phyloP scores from a whole-genome alignment of 208 protist species.

The Trypanosomatidae sp. region DNA sequence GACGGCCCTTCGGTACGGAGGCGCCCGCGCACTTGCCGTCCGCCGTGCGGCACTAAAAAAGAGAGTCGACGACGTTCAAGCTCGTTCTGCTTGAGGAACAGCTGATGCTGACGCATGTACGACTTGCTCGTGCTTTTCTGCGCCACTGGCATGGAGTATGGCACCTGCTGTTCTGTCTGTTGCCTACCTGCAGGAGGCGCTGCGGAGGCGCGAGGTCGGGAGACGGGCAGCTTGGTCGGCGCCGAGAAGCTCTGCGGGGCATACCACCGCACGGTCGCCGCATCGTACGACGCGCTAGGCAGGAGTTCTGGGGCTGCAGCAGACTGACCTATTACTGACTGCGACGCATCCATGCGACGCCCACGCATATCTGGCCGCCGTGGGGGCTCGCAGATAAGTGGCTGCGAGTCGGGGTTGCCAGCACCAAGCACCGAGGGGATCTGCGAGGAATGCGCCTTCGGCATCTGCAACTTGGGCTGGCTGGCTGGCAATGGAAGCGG shows the following conservation, averaged over 20 bases:
- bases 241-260: conserved; percentile 13
- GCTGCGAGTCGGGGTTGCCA: conserved; percentile 34
- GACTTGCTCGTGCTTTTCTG: background rate
- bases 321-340: background rate
- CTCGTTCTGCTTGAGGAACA: conserved; percentile 25
- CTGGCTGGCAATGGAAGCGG: background rate
- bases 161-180: background rate
- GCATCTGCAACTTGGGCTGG: background rate
- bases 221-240: background rate
- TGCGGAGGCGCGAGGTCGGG: background rate
- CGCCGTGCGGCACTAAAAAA: conserved; percentile 6
- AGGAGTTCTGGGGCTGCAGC: background rate
- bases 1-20: conserved; percentile 10
- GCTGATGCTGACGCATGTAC: conserved; percentile 17
- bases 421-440: conserved; percentile 20
- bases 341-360: background rate
- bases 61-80: conserved; percentile 23
- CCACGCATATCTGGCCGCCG: background rate
- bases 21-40: conserved; percentile 9
- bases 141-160: conserved; percentile 6
- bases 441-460: background rate
- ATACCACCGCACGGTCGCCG: background rate
- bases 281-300: background rate
- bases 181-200: background rate
- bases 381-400: conserved; percentile 33